Base-by-base conservation (phyloP, 352 stramenopile species). In the Sclerospora graminicola region DNA sequence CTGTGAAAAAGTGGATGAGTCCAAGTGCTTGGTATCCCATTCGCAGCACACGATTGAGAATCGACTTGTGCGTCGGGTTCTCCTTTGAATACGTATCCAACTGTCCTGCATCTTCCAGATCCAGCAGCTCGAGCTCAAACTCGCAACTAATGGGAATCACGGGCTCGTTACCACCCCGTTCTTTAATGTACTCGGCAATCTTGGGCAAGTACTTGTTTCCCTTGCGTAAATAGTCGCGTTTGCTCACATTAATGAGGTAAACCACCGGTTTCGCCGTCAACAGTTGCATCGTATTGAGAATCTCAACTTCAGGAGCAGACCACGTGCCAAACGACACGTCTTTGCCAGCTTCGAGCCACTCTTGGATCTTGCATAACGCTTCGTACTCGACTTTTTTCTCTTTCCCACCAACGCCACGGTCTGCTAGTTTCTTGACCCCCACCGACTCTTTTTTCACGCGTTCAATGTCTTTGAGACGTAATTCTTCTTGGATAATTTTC, bases 1-100 rank as follows among this genome's bases (percentile, higher is more conserved):
- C 87, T 18, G 97, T 99, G 79, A 99, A 99, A 74, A 98, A 99
- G 59, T 98, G 94, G 60, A 99, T 96, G 34, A 99, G 73, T 28
- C 97, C 95, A 10, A 99, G 88, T 19, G 94, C 87, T 52, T 98
- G 78, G 77, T 98, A 98, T 34, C 96, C 97, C 57, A 89, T 87
- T 53, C 97, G 97, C 36, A 99, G 95, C 50, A 99, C 94, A 40
- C 95, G 92, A 47, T 97, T 97, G 39, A 99, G 56, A 37, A 96
- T 82, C 38, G 76, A 89, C 68, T 95, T 95, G 60, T 89, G 64
- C 28, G 65, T 87, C 50, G 78, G 80, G 62, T 91, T 92, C 43
- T 75, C 75, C 57, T 89, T 89, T 39, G 63, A 67, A 63, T 89
- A 91, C 14, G 58, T 59, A 24, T 69, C 60, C 1, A 90, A 51